Percentiles rank a stretch among this genome's conserved stretches.
phyloP scores from a whole-genome alignment of 78 protist genomes.

The Dictyostelium firmibasis region DNA sequence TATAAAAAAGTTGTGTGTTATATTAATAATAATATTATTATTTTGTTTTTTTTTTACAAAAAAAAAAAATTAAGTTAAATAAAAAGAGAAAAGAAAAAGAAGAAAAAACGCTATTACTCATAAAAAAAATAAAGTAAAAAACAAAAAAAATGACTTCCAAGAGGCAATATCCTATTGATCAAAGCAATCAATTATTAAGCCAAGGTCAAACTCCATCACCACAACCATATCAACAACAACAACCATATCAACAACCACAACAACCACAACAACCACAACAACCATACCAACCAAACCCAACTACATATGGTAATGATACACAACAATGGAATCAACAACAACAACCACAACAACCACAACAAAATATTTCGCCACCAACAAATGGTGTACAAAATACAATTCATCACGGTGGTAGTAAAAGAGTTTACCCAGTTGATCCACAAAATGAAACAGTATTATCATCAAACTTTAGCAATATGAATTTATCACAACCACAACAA shows the following conservation, averaged over 20 bases:
- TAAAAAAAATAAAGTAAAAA: not conserved
- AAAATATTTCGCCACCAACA: not conserved
- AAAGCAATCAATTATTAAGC: not conserved
- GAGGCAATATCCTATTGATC: not conserved
- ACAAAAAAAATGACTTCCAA: not conserved
- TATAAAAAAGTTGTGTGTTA: no score
- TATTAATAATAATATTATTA: no score
- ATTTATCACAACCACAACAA: not conserved
- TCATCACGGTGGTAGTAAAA: not conserved
- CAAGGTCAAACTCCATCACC: conserved; percentile 2
- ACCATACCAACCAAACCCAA: conserved; percentile 3
- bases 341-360: not conserved
- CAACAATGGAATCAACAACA: not conserved
- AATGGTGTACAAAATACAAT: not conserved
- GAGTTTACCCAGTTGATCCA: conserved; percentile 65
- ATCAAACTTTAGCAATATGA: conserved; percentile 10
- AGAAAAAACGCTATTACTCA: not conserved
- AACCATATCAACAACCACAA: not conserved
- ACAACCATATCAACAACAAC: conserved; percentile 13
- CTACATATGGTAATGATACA: not conserved
- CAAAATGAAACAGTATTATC: not conserved
- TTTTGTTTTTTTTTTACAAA: no score
- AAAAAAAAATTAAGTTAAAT: no score
- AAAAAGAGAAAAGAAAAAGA: not conserved
- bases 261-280: conserved; percentile 24